Evolutionary conservation across 192 early-diverging fungal species (phyloP), one percentile per base, ranked within the genome.

Genomic region (Entomortierella parvispora): DNA sequence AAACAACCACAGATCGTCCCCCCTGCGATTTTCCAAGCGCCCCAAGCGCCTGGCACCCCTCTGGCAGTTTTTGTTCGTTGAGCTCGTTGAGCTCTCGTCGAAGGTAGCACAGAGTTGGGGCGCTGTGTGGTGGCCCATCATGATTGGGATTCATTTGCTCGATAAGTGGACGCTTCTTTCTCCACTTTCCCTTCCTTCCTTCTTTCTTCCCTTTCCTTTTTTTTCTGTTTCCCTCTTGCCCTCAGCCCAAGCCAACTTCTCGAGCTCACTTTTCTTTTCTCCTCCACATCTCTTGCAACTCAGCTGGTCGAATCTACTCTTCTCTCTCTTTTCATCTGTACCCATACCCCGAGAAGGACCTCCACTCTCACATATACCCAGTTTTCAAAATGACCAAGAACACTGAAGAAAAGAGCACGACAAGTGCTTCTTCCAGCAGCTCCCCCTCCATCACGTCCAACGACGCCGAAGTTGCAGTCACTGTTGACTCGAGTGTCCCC

Each of bases 401-500:
- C 12, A 52, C 20, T 17, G 44, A 54, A 18, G 63, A 65, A 47
- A 65, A 75, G 63, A 47, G 25, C 32, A 34, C 63, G 11, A 3
- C 34, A 10, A 59, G 48, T 14, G 33, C 18, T n/a, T n/a, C n/a
- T n/a, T n/a, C n/a, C n/a, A n/a, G n/a, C n/a, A n/a, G n/a, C n/a
- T n/a, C n/a, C n/a, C n/a, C n/a, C n/a, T n/a, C n/a, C n/a, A n/a
- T n/a, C n/a, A n/a, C n/a, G n/a, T n/a, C n/a, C n/a, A n/a, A n/a
- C n/a, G n/a, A n/a, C n/a, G n/a, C n/a, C n/a, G 59, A 57, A 8
- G 25, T 33, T 28, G 46, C 61, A 31, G 29, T 20, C 20, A 23
- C 42, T 14, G 14, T 23, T 12, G 64, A 67, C n/a, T n/a, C 40
- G 18, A 67, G 44, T 33, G 65, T 76, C 6, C 72, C 72, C 22